Evolutionary conservation across 768 basidiomycete species (phyloP), one percentile per base, ranked within the genome.

Genomic region (Tylopilus rubrobrunneus): DNA sequence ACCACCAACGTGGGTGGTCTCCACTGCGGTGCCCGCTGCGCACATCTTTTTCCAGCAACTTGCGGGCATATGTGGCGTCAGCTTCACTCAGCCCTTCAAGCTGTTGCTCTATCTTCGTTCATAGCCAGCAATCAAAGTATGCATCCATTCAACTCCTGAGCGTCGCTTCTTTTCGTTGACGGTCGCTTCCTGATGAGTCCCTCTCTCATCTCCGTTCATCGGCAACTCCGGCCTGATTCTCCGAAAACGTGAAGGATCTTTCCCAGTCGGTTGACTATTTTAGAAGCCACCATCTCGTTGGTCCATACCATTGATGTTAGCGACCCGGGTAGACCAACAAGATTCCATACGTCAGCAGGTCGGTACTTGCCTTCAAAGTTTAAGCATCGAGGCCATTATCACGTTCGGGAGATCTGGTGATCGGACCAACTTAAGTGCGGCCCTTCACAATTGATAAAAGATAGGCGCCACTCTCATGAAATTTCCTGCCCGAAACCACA

Each of bases 121-220:
- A 40, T 23, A 40, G 17, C 19, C 34, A 34, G 34, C 34, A 33
- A 63, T 49, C 55, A 46, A 47, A 49, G 59, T 57, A 53, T 59
- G 53, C 36, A 48, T 45, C 33, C 29, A 41, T 55, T 45, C 48
- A n/a, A 45, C 49, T 37, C 25, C 45, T 55, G 45, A 44, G 45
- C 55, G n/a, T 53, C 49, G 45, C 59, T 56, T 59, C 56, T 49
- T 51, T 59, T 52, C 31, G 67, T 62, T 48, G 51, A 58, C 48
- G 42, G 28, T 31, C 48, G 37, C 41, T 56, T 49, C 51, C 41
- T 33, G 31, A 51, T 27, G 5, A 19, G 19, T 11, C 51, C 51
- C 44, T 48, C 28, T 34, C 57, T 66, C 63, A 66, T 66, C 52
- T 68, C 66, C 63, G 65, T 48, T 34, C 42, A 55, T 51, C 4